Percentiles rank a stretch among this genome's conserved stretches.
Evolutionary conservation across 2,329 filamentous ascomycete species (phyloP).

Genomic region (Orbilia blumenaviensis): DNA sequence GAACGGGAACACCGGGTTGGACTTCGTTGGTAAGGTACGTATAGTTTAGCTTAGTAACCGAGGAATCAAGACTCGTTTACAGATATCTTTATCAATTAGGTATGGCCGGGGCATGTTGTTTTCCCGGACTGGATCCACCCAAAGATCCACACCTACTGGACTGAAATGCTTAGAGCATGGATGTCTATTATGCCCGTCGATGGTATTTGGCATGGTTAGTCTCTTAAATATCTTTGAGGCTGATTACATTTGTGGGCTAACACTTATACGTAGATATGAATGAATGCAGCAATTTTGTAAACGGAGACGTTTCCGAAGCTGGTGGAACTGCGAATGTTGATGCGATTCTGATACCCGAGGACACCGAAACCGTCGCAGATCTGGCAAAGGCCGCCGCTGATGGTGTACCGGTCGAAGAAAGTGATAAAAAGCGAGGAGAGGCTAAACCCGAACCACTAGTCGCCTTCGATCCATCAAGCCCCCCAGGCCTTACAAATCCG

Average conservation of each 20-base stretch:
- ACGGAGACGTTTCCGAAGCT: slow-evolving; percentile 61
- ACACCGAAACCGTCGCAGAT: slow-evolving; percentile 64
- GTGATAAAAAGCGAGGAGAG: slow-evolving; percentile 69
- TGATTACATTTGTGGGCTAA: not conserved
- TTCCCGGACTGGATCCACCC: slow-evolving; percentile 81
- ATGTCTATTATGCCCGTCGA: slow-evolving; percentile 69
- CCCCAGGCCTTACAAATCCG: slow-evolving; percentile 75
- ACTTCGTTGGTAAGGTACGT: slow-evolving; percentile 46
- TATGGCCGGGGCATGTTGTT: slow-evolving; percentile 78
- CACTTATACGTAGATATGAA: slow-evolving; percentile 42
- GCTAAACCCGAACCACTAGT: slow-evolving; percentile 73
- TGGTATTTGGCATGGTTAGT: slow-evolving; percentile 70
- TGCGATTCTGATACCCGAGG: slow-evolving; percentile 78
- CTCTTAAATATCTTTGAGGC: slow-evolving; percentile 55
- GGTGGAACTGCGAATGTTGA: slow-evolving; percentile 71
- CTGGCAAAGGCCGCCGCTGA: slow-evolving; percentile 42
- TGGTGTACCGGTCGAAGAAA: not conserved
- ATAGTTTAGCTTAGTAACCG: not conserved
- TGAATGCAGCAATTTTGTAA: slow-evolving; percentile 65
- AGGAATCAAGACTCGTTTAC: not conserved
- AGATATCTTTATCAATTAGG: slow-evolving; percentile 61
- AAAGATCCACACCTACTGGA: slow-evolving; percentile 74
- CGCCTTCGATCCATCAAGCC: slow-evolving; percentile 72
- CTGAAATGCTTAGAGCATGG: slow-evolving; percentile 71
- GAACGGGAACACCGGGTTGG: slow-evolving; percentile 21